A percentile compares a stretch with the other conserved stretches of the same genome.
These are phyloP conservation scores for Nemania bipapillata DNA, from an alignment of 2,329 filamentous ascomycete genomes.

Conservation along the genomic window DNA sequence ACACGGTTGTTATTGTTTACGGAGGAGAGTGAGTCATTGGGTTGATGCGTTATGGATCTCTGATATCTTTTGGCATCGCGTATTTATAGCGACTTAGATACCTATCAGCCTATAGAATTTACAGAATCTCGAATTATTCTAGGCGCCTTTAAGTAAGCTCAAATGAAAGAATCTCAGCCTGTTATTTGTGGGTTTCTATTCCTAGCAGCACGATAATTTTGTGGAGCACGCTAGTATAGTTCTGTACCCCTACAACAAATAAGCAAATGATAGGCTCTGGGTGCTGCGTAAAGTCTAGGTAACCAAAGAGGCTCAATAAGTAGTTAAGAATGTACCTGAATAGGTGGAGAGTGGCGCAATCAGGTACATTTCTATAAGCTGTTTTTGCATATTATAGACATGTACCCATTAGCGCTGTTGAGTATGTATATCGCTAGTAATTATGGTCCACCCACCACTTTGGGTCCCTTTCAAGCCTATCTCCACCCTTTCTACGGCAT, in stretches of 20 bases:
- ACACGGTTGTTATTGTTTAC: constrained; percentile 15
- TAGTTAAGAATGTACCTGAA: too few relatives aligned
- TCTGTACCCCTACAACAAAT: too few relatives aligned
- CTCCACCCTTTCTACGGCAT: background rate
- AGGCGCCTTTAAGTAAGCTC: too few relatives aligned
- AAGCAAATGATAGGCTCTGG: too few relatives aligned
- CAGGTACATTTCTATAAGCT: too few relatives aligned
- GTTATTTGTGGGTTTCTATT: constrained; percentile 11
- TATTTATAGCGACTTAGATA: background rate
- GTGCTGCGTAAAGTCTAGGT: too few relatives aligned
- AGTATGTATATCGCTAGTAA: background rate
- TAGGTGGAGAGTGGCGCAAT: too few relatives aligned
- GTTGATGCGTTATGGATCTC: constrained; percentile 3
- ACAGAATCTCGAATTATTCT: background rate
- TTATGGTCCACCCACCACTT: background rate
- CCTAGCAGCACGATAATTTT: background rate
- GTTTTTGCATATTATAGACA: too few relatives aligned
- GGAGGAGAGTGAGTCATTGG: constrained; percentile 34
- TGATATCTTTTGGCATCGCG: constrained; percentile 1
- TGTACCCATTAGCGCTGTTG: too few relatives aligned
- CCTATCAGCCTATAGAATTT: background rate
- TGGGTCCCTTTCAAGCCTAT: background rate
- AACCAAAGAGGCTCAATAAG: too few relatives aligned
- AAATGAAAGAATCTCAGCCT: constrained; percentile 20
- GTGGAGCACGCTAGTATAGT: background rate